Conservation (phyloP, 2,329 filamentous ascomycete species). For the Graphium sp. region DNA sequence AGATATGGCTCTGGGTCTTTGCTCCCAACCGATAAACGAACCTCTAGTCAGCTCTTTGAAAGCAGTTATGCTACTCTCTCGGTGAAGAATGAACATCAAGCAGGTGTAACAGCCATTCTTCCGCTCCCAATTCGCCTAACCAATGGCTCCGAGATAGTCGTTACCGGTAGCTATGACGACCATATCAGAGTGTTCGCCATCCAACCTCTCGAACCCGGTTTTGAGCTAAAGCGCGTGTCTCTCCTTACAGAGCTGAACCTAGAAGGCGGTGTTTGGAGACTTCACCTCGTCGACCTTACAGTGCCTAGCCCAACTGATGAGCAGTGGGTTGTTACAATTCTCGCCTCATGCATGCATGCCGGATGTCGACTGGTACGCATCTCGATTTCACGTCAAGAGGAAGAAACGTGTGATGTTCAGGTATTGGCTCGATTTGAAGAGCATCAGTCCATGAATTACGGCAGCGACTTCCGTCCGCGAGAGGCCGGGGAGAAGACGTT, state of each 20-base stretch:
- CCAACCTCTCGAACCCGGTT: constrained; percentile 19
- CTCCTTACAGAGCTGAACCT: constrained; percentile 50
- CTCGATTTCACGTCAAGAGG: constrained; percentile 12
- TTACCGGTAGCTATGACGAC: constrained; percentile 92
- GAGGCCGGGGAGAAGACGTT: constrained; percentile 3
- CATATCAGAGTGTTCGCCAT: constrained; percentile 50
- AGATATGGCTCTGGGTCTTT: constrained; percentile 22
- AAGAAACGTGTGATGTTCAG: constrained; percentile 38
- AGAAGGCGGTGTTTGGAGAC: constrained; percentile 72
- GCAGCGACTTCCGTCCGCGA: constrained; percentile 52
- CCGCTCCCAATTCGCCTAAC: constrained; percentile 33
- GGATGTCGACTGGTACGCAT: constrained; percentile 52
- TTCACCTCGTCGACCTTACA: constrained; percentile 40
- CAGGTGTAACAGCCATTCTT: constrained; percentile 76
- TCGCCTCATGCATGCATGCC: constrained; percentile 90
- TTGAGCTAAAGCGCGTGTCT: constrained; percentile 22
- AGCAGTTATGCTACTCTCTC: constrained; percentile 11
- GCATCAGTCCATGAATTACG: constrained; percentile 92
- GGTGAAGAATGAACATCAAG: constrained; percentile 42
- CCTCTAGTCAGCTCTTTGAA: too few relatives aligned
- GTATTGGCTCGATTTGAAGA: constrained; percentile 62
- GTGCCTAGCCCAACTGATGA: neutral
- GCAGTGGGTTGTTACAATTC: constrained; percentile 20
- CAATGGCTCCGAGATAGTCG: constrained; percentile 36
- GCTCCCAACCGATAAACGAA: neutral